Percentiles rank a stretch among this genome's conserved stretches.
Evolutionary conservation across 345 rosid genomes (phyloP).

Genomic region (Linum tenue): DNA sequence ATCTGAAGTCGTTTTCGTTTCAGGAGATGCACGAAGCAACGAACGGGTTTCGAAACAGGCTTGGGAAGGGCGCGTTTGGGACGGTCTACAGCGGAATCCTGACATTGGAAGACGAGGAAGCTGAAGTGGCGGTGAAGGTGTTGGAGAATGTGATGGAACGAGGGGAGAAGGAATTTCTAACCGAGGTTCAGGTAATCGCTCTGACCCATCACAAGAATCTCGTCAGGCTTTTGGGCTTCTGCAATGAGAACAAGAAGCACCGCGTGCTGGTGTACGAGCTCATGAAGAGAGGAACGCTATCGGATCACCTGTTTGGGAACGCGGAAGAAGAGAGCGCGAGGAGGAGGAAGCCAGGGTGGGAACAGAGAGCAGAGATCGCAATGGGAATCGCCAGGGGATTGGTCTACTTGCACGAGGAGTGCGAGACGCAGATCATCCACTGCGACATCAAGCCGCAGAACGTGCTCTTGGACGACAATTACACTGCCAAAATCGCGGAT

Average conservation of each 20-base stretch:
- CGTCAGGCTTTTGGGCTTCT: conserved; percentile 35
- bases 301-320: conserved; percentile 28
- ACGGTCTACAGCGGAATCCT: conserved; percentile 31
- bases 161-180: conserved; percentile 32
- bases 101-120: conserved; percentile 12
- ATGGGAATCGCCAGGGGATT: conserved; percentile 30
- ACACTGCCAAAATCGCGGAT: conserved; percentile 27
- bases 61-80: conserved; percentile 40
- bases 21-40: conserved; percentile 29
- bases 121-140: conserved; percentile 5
- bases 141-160: conserved; percentile 25
- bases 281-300: conserved; percentile 29
- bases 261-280: conserved; percentile 38
- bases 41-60: conserved; percentile 25
- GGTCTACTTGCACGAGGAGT: conserved; percentile 40
- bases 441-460: conserved; percentile 48
- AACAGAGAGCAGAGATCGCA: conserved; percentile 23
- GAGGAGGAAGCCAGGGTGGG: conserved; percentile 31
- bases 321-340: not conserved
- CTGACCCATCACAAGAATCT: conserved; percentile 43
- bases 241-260: conserved; percentile 21
- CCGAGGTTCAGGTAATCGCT: conserved; percentile 36
- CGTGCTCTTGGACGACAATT: conserved; percentile 29
- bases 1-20: conserved; percentile 31
- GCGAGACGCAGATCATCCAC: conserved; percentile 35